A percentile compares a stretch with the other conserved stretches of the same genome.
Conservation (phyloP, 1,284 basidiomycete genomes). For the Clitocybe nebularis region DNA sequence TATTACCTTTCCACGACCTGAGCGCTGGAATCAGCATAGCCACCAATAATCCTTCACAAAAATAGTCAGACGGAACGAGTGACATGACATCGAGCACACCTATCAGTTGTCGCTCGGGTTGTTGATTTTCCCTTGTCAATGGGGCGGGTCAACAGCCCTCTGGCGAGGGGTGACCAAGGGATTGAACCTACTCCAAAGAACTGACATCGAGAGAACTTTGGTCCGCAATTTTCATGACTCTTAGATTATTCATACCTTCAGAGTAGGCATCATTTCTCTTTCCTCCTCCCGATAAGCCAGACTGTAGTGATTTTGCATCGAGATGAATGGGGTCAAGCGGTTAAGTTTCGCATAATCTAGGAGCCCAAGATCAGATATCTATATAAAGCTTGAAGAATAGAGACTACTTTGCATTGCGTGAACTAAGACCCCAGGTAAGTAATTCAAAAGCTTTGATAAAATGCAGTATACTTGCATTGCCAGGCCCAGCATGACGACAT, state of each 20-base stretch:
- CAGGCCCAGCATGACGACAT: conserved; percentile 46
- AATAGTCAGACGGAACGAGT: too few relatives aligned
- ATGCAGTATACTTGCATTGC: conserved; percentile 31
- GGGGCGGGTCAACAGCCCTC: conserved; percentile 45
- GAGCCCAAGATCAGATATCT: not conserved
- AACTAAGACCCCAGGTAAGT: conserved; percentile 25
- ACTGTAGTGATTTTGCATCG: conserved; percentile 64
- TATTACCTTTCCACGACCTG: too few relatives aligned
- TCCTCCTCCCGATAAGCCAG: conserved; percentile 60
- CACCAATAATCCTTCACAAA: too few relatives aligned
- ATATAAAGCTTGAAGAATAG: not conserved
- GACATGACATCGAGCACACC: too few relatives aligned
- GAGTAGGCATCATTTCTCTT: conserved; percentile 59
- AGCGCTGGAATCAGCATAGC: too few relatives aligned
- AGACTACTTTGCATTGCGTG: conserved; percentile 42
- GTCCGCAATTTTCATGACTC: too few relatives aligned
- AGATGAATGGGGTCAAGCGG: conserved; percentile 61
- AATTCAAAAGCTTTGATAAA: not conserved
- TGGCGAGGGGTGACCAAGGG: conserved; percentile 49
- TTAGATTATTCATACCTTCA: too few relatives aligned
- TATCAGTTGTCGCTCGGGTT: conserved; percentile 29
- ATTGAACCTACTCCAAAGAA: conserved; percentile 40
- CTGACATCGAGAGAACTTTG: conserved; percentile 24
- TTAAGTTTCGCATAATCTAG: conserved; percentile 43
- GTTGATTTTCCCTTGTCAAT: conserved; percentile 25